A percentile compares a stretch with the other conserved stretches of the same genome.
Conservation (phyloP, 768 basidiomycete species). For the Lactarius hatsudake region DNA sequence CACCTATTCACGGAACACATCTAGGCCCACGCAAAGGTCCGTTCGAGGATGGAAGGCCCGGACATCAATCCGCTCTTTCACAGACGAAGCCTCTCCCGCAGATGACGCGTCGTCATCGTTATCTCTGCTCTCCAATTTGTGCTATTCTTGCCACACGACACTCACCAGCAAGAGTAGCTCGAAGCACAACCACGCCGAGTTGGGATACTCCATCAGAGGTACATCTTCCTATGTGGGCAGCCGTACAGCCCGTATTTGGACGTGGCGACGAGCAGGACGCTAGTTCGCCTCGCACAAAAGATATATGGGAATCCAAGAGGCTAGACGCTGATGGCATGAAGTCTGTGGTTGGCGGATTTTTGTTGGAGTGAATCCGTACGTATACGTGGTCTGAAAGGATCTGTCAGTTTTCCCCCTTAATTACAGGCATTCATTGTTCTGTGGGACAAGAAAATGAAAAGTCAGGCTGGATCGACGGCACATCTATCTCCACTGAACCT, state of each 20-base stretch:
- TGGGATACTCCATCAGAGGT: slow-evolving; percentile 7
- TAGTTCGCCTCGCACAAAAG: slow-evolving; percentile 19
- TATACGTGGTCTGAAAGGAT: neutral
- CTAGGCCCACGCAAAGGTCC: slow-evolving; percentile 60
- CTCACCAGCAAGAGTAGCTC: slow-evolving; percentile 57
- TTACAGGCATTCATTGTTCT: neutral
- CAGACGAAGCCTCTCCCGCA: slow-evolving; percentile 23
- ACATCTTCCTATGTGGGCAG: slow-evolving; percentile 30
- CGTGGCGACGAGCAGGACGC: neutral
- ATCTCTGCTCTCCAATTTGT: slow-evolving; percentile 45
- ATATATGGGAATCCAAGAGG: slow-evolving; percentile 36
- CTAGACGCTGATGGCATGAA: slow-evolving; percentile 40
- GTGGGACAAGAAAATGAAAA: neutral
- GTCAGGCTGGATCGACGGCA: too few species aligned
- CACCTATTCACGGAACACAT: slow-evolving; percentile 1
- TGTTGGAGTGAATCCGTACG: slow-evolving; percentile 34
- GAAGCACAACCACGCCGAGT: slow-evolving; percentile 34
- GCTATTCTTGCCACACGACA: slow-evolving; percentile 62
- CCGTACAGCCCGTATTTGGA: slow-evolving; percentile 4
- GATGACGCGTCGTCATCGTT: slow-evolving; percentile 12
- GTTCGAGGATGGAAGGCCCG: slow-evolving; percentile 71
- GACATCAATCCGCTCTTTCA: slow-evolving; percentile 66
- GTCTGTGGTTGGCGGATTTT: slow-evolving; percentile 39
- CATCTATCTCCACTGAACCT: neutral
- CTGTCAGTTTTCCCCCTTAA: neutral